Base-by-base conservation (phyloP, 106 monocot species). In the Apostasia shenzhenica region DNA sequence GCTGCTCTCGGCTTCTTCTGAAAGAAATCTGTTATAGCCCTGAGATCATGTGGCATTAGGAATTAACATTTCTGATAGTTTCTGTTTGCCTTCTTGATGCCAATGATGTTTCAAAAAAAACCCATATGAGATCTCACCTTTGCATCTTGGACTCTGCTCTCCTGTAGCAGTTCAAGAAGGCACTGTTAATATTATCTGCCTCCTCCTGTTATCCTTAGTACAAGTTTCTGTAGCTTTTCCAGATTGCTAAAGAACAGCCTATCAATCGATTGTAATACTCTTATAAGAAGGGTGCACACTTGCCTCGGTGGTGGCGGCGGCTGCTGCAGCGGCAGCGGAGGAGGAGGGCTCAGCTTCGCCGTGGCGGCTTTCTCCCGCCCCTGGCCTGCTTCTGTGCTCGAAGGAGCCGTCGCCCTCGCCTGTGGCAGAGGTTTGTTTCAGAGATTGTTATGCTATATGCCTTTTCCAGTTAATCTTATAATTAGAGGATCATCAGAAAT, bases 1-100 rank as follows among this genome's bases (percentile, higher is more conserved):
- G 12, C 13, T 45, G 42, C 43, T 12, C 43, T 9, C 13, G 65
- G 48, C 48, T 44, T 65, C 37, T 65, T 65, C 2, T 65, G 65
- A 48, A 65, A 65, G 65, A 65, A 65, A 2, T 65, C 65, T 48
- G 65, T 65, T 48, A 65, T 47, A 14, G 65, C 46, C 65, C 65
- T 65, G 65, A 65, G 26, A 65, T 14, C 46, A 65, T 12, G 41
- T 62, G 44, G 62, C 40, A 62, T 62, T 45, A 45, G 2, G 45
- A 62, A 62, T 62, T 45, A 62, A 62, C 62, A 13, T 45, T 45
- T 41, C 7, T 59, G 38, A 43, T 12, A 44, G 11, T 64, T 14
- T 37, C 14, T 12, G 65, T 49, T 48, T 49, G 48, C 65, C 46
- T 65, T 48, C 65, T 65, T 48, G 65, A 65, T 6, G 47, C 48